Evolutionary conservation across 257 asterid genomes (phyloP), one percentile per base, ranked within the genome.

Genomic region (Ballota nigra): DNA sequence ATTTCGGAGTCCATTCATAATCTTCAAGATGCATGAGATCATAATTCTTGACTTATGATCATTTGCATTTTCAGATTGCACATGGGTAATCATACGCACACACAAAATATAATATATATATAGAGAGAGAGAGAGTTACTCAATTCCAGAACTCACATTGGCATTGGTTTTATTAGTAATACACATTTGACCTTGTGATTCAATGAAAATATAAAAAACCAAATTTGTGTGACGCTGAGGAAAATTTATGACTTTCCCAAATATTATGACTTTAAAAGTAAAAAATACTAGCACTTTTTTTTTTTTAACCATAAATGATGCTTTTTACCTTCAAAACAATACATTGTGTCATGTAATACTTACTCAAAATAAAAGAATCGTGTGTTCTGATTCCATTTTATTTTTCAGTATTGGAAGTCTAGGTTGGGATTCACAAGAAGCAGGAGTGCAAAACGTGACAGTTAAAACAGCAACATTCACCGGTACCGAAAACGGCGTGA

Each of bases 391-490:
- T 43, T 6, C 5, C 11, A 45, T 5, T 4, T 1, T 43, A 15
- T 24, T 40, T n/a, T 45, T 71, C 80, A 87, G 93, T 75, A 87
- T 87, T 57, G 93, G 93, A 49, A 87, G 90, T 26, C 69, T 87
- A 34, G 93, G 93, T 0, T 77, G 86, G 88, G 75, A 78, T 3
- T 0, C 29, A 55, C 51, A 87, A 38, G 93, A 87, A 72, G 73
- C 81, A 0, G 93, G 93, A 38, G 90, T 87, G 6, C 78, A 83
- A 33, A 80, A 87, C 23, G 82, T 87, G 73, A 83, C 86, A 0
- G 84, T 87, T 0, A 87, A 78, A 66, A 60, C 82, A 0, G 81
- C 56, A 0, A 79, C 84, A 28, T 83, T 85, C 22, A 66, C 69
- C 0, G 87, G 83, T n/a, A 85, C 93, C 0, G 63, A 85, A 63